These are phyloP conservation scores for Ziziphus jujuba DNA, from an alignment of 306 rosid genomes.

Conservation along the genomic window DNA sequence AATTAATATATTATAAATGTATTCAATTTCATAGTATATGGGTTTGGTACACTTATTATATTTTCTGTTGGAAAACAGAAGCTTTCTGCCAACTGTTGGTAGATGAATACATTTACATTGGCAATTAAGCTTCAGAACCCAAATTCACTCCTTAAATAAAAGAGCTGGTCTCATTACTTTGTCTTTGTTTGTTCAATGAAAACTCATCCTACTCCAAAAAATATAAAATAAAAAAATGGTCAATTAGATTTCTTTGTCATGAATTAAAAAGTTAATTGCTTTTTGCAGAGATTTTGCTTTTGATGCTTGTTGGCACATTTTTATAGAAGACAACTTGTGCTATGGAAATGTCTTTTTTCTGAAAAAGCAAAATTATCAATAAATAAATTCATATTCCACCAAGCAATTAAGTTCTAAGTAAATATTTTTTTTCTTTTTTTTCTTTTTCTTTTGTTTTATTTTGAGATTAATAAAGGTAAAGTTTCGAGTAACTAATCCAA, in stretches of 20 bases:
- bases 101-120: not conserved
- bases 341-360: no score
- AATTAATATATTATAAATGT: constrained; percentile 5
- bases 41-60: not conserved
- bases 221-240: not conserved
- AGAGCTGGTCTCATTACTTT: not conserved
- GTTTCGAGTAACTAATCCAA: not conserved
- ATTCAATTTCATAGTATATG: constrained; percentile 15
- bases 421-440: no score
- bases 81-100: not conserved
- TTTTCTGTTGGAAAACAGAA: not conserved
- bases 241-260: not conserved
- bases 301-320: no score
- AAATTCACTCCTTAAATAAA: not conserved
- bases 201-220: not conserved
- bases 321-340: no score
- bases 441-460: no score
- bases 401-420: no score
- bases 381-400: no score
- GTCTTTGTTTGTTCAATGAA: not conserved
- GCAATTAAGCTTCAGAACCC: not conserved
- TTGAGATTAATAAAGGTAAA: not conserved
- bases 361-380: no score
- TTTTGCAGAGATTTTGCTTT: not conserved
- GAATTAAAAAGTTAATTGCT: not conserved